Percentiles rank a stretch among this genome's conserved stretches.
phyloP scores from a whole-genome alignment of 768 basidiomycete species.

The Hemileccinum rubropunctum region DNA sequence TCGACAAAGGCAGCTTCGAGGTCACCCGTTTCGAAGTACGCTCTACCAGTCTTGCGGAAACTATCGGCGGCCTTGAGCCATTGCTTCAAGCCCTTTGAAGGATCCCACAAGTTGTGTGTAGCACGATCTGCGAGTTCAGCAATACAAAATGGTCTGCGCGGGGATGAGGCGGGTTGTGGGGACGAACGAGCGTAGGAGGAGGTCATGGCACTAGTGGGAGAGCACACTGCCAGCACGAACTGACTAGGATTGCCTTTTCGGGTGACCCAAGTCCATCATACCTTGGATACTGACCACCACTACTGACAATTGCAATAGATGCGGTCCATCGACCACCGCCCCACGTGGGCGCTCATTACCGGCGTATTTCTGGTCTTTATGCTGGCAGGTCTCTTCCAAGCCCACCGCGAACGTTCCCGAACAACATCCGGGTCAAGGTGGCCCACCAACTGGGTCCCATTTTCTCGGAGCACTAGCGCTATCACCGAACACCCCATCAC shows the following conservation, averaged over 20 bases:
- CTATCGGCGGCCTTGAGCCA: constrained; percentile 65
- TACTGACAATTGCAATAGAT: constrained; percentile 5
- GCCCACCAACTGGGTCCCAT: constrained; percentile 23
- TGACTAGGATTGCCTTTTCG: constrained; percentile 21
- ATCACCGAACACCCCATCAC: constrained; percentile 72
- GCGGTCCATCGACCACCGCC: constrained; percentile 15
- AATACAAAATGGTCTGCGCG: constrained; percentile 55
- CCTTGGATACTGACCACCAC: constrained; percentile 1
- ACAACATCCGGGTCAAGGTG: constrained; percentile 1
- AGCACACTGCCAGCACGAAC: constrained; percentile 15
- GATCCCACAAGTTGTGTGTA: constrained; percentile 54
- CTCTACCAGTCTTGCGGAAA: constrained; percentile 54
- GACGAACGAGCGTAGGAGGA: constrained; percentile 17
- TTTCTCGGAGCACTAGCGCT: constrained; percentile 3
- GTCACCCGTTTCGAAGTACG: constrained; percentile 47
- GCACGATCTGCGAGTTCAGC: constrained; percentile 65
- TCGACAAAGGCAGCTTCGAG: constrained; percentile 71
- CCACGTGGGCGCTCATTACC: constrained; percentile 41
- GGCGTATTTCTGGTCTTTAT: constrained; percentile 47
- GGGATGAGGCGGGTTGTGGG: constrained; percentile 14
- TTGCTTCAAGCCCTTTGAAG: constrained; percentile 57
- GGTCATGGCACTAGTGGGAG: constrained; percentile 19
- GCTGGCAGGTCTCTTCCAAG: constrained; percentile 46
- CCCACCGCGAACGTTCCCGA: constrained; percentile 26
- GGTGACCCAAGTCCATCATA: not conserved